Evolutionary conservation across 176 grass and related monocot genomes (phyloP), one percentile per base, ranked within the genome.

Genomic region (Juncus effusus): DNA sequence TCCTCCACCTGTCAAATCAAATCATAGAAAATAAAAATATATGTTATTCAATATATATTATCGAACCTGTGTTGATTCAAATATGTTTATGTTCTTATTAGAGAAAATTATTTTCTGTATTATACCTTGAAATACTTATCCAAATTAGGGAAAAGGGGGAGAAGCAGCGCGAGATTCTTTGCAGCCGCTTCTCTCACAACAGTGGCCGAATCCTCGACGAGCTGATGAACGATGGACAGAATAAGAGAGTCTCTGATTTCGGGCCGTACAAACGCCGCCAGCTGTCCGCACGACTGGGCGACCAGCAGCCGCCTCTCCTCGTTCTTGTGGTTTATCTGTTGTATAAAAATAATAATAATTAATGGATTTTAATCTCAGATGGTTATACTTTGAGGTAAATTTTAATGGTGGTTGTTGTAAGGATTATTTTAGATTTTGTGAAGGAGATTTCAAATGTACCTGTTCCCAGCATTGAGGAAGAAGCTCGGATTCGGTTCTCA

Each of bases 381-480:
- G n/a, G n/a, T n/a, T n/a, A n/a, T n/a, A n/a, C n/a, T n/a, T n/a
- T n/a, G n/a, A n/a, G n/a, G n/a, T n/a, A n/a, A n/a, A n/a, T n/a
- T n/a, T n/a, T n/a, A n/a, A n/a, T n/a, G n/a, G n/a, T n/a, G n/a
- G n/a, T n/a, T n/a, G n/a, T n/a, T n/a, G n/a, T n/a, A n/a, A n/a
- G n/a, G n/a, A n/a, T n/a, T n/a, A n/a, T n/a, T n/a, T n/a, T n/a
- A n/a, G n/a, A n/a, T n/a, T n/a, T n/a, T n/a, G n/a, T n/a, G n/a
- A n/a, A n/a, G n/a, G n/a, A n/a, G n/a, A n/a, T n/a, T n/a, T n/a
- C n/a, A n/a, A n/a, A n/a, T n/a, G 36, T 77, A 97, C 93, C 82
- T 97, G 93, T 79, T 97, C 93, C 93, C 93, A 97, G 63, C 93
- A 97, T 69, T 97, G 93, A 67, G 93, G 88, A 81, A 97, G 88